Evolutionary conservation across 2,329 filamentous ascomycete species (phyloP).

Genomic region (Fusarium siculi): DNA sequence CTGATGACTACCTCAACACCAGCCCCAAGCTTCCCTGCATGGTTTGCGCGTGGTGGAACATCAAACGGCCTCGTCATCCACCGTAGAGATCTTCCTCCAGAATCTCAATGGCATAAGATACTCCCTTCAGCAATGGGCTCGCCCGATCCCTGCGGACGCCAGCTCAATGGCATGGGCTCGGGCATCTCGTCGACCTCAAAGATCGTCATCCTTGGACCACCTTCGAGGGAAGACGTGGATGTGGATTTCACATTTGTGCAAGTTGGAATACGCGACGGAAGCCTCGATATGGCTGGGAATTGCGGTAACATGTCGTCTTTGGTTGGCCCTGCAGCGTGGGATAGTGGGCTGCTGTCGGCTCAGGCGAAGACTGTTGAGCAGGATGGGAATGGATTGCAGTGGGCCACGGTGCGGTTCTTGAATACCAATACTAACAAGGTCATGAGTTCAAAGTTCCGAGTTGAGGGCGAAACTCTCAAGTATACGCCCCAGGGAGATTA

Average conservation of each 20-base stretch:
- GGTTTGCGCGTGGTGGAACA: slow-evolving; percentile 70
- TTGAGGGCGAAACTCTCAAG: slow-evolving; percentile 52
- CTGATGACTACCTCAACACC: slow-evolving; percentile 32
- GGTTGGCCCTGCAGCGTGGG: slow-evolving; percentile 65
- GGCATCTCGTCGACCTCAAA: slow-evolving; percentile 77
- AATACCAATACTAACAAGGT: slow-evolving; percentile 79
- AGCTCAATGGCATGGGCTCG: slow-evolving; percentile 77
- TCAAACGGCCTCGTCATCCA: slow-evolving; percentile 70
- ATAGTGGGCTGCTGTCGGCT: slow-evolving; percentile 43
- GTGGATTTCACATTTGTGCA: slow-evolving; percentile 79
- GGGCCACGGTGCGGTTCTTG: slow-evolving; percentile 66
- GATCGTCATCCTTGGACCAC: slow-evolving; percentile 71
- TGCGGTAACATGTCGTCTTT: slow-evolving; percentile 80
- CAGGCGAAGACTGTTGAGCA: slow-evolving; percentile 22
- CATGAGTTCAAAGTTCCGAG: slow-evolving; percentile 66
- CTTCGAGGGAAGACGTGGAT: slow-evolving; percentile 61
- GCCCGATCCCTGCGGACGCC: slow-evolving; percentile 73
- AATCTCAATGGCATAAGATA: slow-evolving; percentile 56
- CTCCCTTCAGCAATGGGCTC: slow-evolving; percentile 71
- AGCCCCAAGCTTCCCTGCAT: slow-evolving; percentile 50
- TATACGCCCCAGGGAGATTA: slow-evolving; percentile 60
- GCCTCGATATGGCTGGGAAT: slow-evolving; percentile 75
- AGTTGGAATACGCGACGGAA: slow-evolving; percentile 69
- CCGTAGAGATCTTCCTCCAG: slow-evolving; percentile 50
- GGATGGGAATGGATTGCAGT: slow-evolving; percentile 43